Base-by-base conservation (phyloP, 2,329 filamentous ascomycete genomes). In the Orbilia ellipsospora region DNA sequence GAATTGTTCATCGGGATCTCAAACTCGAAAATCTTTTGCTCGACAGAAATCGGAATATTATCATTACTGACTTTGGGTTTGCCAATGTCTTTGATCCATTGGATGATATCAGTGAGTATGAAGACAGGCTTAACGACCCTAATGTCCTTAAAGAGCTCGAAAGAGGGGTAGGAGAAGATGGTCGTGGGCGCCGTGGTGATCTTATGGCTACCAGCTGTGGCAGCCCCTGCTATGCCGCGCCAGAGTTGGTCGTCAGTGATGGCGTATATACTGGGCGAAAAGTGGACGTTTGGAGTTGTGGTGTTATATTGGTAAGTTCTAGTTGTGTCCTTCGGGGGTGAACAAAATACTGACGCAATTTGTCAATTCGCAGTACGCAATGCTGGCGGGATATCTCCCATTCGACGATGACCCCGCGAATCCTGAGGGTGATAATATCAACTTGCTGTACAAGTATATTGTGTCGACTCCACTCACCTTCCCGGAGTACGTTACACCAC, bases 181-280 rank as follows among this genome's bases (percentile, higher is more conserved):
- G 77, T 13, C 63, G 69, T 52, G 62, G 89, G 80, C 88, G 94
- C 76, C 89, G 93, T 80, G 95, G 95, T 44, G 95, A 99, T 84
- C 85, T 99, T 80, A 99, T 99, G 95, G 94, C 97, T 83, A 99
- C 95, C 10, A 98, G 95, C 82, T 99, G 95, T 82, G 95, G 95
- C 78, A 98, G 94, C 83, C 95, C 95, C 6, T 99, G 95, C 81
- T 99, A 99, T 83, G 95, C 95, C 57, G 95, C 95, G 13, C 95
- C 95, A 3, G 95, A 99, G 84, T 86, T 99, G 64, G 95, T 99
- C 13, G 95, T 99, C 77, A 98, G 93, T 82, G 95, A 99, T 83
- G 97, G 94, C 15, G 85, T 99, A 6, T 99, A 99, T 83, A 99
- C 95, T 1, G 95, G 95, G 55, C 90, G 94, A 62, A 99, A 99